Conservation (phyloP, 2,329 filamentous ascomycete species). For the Alternaria tenuissima region DNA sequence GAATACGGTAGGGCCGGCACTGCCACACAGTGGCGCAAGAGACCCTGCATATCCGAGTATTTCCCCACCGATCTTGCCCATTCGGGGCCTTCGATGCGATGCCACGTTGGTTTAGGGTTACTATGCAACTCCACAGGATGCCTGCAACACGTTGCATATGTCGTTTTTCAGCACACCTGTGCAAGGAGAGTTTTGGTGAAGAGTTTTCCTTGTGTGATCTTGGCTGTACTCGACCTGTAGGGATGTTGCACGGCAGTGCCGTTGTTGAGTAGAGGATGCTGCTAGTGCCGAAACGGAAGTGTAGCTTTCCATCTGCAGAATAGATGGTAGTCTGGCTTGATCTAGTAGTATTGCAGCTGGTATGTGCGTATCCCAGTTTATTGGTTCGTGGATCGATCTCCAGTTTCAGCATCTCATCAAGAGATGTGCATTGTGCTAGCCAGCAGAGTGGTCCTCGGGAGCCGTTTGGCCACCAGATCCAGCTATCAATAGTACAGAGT, state of each 20-base stretch:
- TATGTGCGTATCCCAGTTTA: constrained; percentile 6
- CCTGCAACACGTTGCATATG: constrained; percentile 19
- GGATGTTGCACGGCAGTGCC: constrained; percentile 6
- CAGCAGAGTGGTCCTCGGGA: constrained; percentile 19
- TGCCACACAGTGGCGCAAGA: constrained; percentile 16
- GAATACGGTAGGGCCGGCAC: constrained; percentile 32
- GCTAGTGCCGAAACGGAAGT: constrained; percentile 10
- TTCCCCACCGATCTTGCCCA: constrained; percentile 13
- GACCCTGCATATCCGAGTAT: constrained; percentile 21
- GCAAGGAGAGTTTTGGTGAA: constrained; percentile 13
- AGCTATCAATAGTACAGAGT: constrained; percentile 22
- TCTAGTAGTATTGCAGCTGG: constrained; percentile 6
- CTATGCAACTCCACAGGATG: constrained; percentile 11
- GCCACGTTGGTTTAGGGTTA: constrained; percentile 20
- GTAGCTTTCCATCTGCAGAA: constrained; percentile 14
- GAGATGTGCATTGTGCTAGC: constrained; percentile 9
- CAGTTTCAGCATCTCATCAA: constrained; percentile 20
- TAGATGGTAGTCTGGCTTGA: constrained; percentile 6
- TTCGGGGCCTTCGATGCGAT: constrained; percentile 21
- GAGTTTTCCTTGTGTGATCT: constrained; percentile 19
- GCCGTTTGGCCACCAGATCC: constrained; percentile 27
- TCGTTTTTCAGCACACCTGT: constrained; percentile 14
- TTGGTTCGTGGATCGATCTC: constrained; percentile 18
- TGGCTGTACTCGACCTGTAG: constrained; percentile 5
- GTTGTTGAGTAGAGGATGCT: constrained; percentile 1